Base-by-base conservation (phyloP, 257 asterid species). In the Capsicum rhomboideum region DNA sequence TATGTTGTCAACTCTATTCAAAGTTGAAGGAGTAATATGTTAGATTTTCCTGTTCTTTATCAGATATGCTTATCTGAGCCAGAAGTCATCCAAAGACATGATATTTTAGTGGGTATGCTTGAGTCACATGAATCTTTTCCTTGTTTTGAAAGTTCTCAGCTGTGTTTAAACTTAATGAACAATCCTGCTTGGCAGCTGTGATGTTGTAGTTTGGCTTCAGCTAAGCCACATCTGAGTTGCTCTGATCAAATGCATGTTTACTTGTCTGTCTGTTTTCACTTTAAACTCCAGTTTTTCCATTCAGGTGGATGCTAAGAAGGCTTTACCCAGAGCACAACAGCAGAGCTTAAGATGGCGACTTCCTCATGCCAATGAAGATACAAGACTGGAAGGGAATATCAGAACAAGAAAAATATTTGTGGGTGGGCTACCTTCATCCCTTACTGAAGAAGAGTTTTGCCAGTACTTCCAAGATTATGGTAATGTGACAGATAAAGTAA, bases 281-380 rank as follows among this genome's bases (percentile, higher is more conserved):
- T 49, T 49, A 14, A 54, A 49, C 44, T 75, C 81, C 58, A 75
- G 61, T 49, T 49, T 75, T 49, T 11, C 61, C n/a, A 80, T 67
- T 80, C 77, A 95, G 98, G 98, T 95, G n/a, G 99, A 95, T 87
- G 97, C 97, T 58, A 95, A 95, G 90, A 90, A 91, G 87, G 99
- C 99, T 72, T 87, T 94, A 85, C 94, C 99, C 14, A 91, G 98
- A 88, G 97, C 93, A 90, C 98, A 94, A 79, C 98, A 95, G 44
- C 98, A 95, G 87, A 94, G 86, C 78, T 88, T 97, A 18, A 91
- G 86, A 91, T 90, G 71, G 29, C 93, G 91, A 86, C 92, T 89
- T 84, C 44, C 91, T n/a, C 92, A 86, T 71, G 85, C 92, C 64
- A 89, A 85, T 53, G 90, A 94, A 59, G 89, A 85, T 88, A 88